These are phyloP conservation scores for Apostasia shenzhenica DNA, from an alignment of 106 monocot species.

Conservation along the genomic window DNA sequence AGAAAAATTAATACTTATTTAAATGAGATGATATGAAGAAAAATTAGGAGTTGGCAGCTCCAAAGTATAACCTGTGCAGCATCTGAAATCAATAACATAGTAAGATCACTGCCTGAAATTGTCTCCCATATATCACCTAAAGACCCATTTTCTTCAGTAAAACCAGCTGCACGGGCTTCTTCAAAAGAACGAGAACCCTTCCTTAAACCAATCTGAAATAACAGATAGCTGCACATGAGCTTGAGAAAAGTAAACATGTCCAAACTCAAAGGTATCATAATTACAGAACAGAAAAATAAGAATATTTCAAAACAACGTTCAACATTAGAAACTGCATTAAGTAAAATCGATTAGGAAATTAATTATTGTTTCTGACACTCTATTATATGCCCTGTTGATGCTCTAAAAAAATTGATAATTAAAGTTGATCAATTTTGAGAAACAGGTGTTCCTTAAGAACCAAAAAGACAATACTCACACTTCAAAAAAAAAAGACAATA, in stretches of 20 bases:
- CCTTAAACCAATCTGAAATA: slow-evolving; percentile 75
- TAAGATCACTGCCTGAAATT: slow-evolving; percentile 68
- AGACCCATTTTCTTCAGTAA: slow-evolving; percentile 90
- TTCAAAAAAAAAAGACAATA: background rate
- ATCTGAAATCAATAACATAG: slow-evolving; percentile 86
- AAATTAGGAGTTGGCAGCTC: background rate
- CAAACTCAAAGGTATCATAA: too few relatives aligned
- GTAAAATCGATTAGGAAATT: too few relatives aligned
- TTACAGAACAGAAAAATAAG: too few relatives aligned
- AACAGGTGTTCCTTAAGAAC: background rate
- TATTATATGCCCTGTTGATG: too few relatives aligned
- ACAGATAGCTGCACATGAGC: background rate
- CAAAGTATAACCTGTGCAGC: slow-evolving; percentile 65
- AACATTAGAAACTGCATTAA: too few relatives aligned
- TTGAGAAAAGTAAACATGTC: too few relatives aligned
- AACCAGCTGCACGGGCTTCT: slow-evolving; percentile 82
- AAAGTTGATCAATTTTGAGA: too few relatives aligned
- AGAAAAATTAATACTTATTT: background rate
- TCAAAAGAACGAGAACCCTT: slow-evolving; percentile 80
- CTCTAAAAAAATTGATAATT: too few relatives aligned
- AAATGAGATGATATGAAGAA: background rate
- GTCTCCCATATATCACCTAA: slow-evolving; percentile 93
- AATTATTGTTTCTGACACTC: too few relatives aligned
- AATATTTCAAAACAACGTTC: too few relatives aligned
- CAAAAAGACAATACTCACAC: background rate